Percentiles rank a stretch among this genome's conserved stretches.
Conservation (phyloP, 345 rosid genomes). For the Salix arbutifolia region DNA sequence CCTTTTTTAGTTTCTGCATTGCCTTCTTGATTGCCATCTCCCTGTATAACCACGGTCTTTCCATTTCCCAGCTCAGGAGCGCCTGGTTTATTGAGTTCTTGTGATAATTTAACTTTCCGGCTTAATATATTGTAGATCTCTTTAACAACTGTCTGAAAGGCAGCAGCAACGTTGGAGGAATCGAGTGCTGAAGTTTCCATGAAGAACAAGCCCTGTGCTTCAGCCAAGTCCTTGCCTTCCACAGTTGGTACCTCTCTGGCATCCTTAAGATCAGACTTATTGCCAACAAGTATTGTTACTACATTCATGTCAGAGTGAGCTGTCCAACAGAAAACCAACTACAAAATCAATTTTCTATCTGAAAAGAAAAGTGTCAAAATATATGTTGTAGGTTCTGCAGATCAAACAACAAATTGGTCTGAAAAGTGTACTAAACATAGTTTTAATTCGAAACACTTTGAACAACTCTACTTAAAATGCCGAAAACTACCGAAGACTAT, state of each 20-base stretch:
- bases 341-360: neutral
- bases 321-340: constrained; percentile 37
- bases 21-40: constrained; percentile 22
- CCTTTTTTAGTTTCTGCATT: constrained; percentile 37
- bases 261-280: constrained; percentile 88
- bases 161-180: constrained; percentile 82
- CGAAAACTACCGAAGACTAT: neutral
- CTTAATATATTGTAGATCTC: constrained; percentile 89
- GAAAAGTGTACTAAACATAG: neutral
- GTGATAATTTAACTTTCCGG: constrained; percentile 81
- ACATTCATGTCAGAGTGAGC: constrained; percentile 98
- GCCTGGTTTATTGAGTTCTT: constrained; percentile 63
- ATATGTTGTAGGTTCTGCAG: neutral
- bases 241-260: constrained; percentile 82
- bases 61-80: constrained; percentile 56
- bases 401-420: neutral
- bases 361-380: neutral
- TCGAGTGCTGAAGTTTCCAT: constrained; percentile 96
- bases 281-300: constrained; percentile 84
- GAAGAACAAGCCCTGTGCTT: constrained; percentile 85
- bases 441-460: neutral
- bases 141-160: constrained; percentile 87
- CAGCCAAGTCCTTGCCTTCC: constrained; percentile 85
- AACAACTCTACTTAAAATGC: too few species aligned
- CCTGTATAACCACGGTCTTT: constrained; percentile 62